phyloP scores from a whole-genome alignment of 768 basidiomycete species.

The Hemileccinum rubropunctum region DNA sequence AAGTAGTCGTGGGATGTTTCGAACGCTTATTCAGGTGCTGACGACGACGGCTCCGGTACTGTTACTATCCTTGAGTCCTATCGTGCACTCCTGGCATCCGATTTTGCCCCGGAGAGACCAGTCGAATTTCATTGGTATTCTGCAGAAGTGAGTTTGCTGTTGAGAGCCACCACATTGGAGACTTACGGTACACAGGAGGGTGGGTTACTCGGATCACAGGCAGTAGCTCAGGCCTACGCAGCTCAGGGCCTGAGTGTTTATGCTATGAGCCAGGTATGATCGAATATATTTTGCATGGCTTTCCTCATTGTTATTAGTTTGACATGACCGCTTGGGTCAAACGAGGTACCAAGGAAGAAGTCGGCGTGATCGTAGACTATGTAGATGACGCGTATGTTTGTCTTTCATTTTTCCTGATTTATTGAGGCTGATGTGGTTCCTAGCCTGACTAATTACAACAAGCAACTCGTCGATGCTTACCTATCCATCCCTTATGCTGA shows the following conservation, averaged over 20 bases:
- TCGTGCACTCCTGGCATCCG: constrained; percentile 39
- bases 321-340: constrained; percentile 97
- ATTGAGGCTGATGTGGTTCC: constrained; percentile 7
- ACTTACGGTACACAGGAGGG: constrained; percentile 48
- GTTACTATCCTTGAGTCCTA: constrained; percentile 46
- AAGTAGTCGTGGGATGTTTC: not conserved
- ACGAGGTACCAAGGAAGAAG: constrained; percentile 69
- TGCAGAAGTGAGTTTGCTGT: constrained; percentile 33
- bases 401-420: constrained; percentile 15
- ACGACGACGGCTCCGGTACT: constrained; percentile 45
- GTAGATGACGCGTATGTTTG: constrained; percentile 56
- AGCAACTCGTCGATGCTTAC: constrained; percentile 68
- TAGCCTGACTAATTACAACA: constrained; percentile 81
- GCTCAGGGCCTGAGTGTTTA: constrained; percentile 19
- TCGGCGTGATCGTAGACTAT: constrained; percentile 84
- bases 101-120: constrained; percentile 40
- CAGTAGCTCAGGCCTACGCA: constrained; percentile 77
- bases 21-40: constrained; percentile 31
- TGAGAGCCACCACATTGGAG: not conserved
- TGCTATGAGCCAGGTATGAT: constrained; percentile 33
- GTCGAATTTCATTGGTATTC: constrained; percentile 52
- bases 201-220: constrained; percentile 86
- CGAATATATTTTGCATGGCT: not conserved
- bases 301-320: constrained; percentile 52
- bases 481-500: constrained; percentile 77